Base-by-base conservation (phyloP, 78 protist genomes). In the Dictyostelium capitatum region DNA sequence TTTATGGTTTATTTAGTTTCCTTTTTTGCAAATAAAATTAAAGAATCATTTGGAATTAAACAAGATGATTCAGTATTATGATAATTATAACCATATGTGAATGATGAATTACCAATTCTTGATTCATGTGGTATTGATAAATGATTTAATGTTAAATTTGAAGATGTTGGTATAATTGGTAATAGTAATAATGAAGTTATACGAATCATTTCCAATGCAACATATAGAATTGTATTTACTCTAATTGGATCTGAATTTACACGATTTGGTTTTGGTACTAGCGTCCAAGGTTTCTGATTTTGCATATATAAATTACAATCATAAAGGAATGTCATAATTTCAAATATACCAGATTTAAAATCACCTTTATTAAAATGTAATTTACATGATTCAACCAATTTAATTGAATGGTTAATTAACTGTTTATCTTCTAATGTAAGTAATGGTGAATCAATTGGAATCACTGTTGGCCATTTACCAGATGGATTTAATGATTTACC, bases 201-300 rank as follows among this genome's bases (percentile, higher is more conserved):
- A 69, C 95, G 57, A 15, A 91, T 82, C 46, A 67, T 69, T 47
- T 91, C 95, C 10, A 91, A 65, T 43, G 83, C 48, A 20, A 59
- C 32, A 30, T 91, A 91, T 41, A 81, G 69, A 12, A 74, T 48
- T 6, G 54, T 43, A 19, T 80, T 79, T 54, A 91, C 15, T 57
- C 90, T 15, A 14, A 43, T 10, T 19, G 67, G 47, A 17, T 91
- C 95, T 4, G 82, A 80, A 9, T 17, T 25, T 8, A 51, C 41
- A 41, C 83, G 83, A 20, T 79, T 75, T 51, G 89, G 79, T 79
- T 91, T 91, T 41, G 95, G 93, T 23, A 77, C 90, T 5, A 81
- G 37, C 48, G 85, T 85, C 96, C 96, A 93, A 10, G 96, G 96
- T 46, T 78, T 72, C 11, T 50, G 57, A 32, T 48, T 46, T 10